Conservation (phyloP, 1,284 basidiomycete genomes). For the Malassezia cuniculi region DNA sequence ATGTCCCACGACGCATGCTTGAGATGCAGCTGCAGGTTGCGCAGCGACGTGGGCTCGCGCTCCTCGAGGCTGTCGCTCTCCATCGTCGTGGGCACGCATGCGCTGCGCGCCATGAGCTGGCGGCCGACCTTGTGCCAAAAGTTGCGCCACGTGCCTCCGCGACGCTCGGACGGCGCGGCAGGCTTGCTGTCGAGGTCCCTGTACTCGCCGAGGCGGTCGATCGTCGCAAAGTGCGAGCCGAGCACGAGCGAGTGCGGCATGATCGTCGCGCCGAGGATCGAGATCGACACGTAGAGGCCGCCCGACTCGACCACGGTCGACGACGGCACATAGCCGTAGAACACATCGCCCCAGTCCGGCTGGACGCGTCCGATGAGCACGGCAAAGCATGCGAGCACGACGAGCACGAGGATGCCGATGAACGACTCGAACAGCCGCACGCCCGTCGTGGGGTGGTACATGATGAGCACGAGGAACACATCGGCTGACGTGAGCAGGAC, state of each 20-base stretch:
- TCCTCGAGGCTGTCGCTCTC: slow-evolving; percentile 2
- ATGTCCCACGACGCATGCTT: slow-evolving; percentile 42
- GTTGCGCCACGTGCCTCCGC: not conserved
- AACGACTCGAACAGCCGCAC: slow-evolving; percentile 55
- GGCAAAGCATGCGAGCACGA: slow-evolving; percentile 57
- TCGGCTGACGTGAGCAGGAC: slow-evolving; percentile 69
- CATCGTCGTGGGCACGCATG: slow-evolving; percentile 4
- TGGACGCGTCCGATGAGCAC: slow-evolving; percentile 63
- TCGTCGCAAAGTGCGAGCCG: slow-evolving; percentile 54
- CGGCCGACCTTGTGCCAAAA: slow-evolving; percentile 3
- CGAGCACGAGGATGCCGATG: slow-evolving; percentile 52
- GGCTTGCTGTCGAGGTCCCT: not conserved
- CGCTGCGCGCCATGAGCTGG: slow-evolving; percentile 1
- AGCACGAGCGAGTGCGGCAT: slow-evolving; percentile 82
- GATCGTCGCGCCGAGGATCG: slow-evolving; percentile 52
- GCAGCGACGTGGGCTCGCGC: slow-evolving; percentile 11
- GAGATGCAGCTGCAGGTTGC: slow-evolving; percentile 25
- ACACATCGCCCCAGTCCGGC: slow-evolving; percentile 65
- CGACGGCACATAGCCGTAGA: slow-evolving; percentile 68
- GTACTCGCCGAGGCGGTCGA: slow-evolving; percentile 20
- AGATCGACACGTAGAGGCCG: slow-evolving; percentile 63
- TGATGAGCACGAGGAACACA: slow-evolving; percentile 58
- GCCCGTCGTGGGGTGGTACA: slow-evolving; percentile 45
- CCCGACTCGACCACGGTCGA: slow-evolving; percentile 53
- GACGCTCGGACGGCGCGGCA: not conserved